These are phyloP conservation scores for Plasmodium adleri DNA, from an alignment of 169 alveolate species.

Conservation along the genomic window DNA sequence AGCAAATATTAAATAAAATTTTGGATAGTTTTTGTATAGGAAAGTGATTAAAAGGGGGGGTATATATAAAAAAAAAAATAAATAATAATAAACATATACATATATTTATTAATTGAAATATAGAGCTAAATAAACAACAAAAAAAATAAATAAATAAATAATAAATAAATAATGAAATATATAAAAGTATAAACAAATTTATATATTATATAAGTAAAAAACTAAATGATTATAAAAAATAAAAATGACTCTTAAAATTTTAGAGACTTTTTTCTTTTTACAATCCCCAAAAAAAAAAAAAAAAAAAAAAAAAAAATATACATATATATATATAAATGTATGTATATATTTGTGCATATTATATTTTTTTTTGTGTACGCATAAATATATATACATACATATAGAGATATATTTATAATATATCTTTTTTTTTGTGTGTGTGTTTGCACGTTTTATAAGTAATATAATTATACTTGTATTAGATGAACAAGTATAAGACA, in stretches of 20 bases:
- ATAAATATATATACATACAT: no score
- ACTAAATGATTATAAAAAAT: no score
- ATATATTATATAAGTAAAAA: no score
- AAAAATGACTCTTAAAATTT: no score
- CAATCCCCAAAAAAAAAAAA: not conserved
- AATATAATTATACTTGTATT: no score
- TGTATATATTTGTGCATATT: not conserved
- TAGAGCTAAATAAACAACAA: not conserved
- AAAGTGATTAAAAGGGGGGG: not conserved
- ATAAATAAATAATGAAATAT: not conserved
- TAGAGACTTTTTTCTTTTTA: no score
- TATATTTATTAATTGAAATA: not conserved
- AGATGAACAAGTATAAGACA: no score
- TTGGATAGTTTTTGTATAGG: slow-evolving; percentile 45
- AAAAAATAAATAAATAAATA: not conserved
- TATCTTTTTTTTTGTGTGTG: no score
- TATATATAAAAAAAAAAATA: not conserved
- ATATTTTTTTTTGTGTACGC: no score
- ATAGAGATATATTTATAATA: no score
- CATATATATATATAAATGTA: not conserved
- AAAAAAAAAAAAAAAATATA: not conserved
- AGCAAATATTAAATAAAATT: slow-evolving; percentile 19
- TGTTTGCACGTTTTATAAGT: no score
- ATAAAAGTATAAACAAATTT: no score
- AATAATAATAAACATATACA: not conserved